Base-by-base conservation (phyloP, 2,329 filamentous ascomycete species). In the Hypoxylon sp. region DNA sequence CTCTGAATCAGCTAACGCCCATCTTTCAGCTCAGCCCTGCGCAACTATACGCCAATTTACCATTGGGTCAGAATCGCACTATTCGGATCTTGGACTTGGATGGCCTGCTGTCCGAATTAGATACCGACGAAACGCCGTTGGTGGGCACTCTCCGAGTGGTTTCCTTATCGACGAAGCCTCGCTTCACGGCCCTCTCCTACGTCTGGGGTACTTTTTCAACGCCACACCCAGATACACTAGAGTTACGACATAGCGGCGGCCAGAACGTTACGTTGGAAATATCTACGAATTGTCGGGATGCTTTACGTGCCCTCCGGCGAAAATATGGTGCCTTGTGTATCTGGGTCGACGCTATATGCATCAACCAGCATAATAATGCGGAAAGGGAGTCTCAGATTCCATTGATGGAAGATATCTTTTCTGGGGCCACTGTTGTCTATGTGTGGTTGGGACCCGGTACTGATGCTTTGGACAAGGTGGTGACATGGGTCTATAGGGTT, bases 261-360 rank as follows among this genome's bases (percentile, higher is more conserved):
- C 39, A 19, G 39, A 42, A 9, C 6, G 39, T 46, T 24, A 33
- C n/a, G 39, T 56, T 48, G 14, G 35, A 22, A 33, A 56, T 56
- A 39, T 44, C 53, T 3, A 33, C 37, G 8, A 56, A 56, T 26
- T 31, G 53, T 10, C 26, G 39, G 11, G 53, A 44, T 33, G 39
- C 53, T 19, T 13, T 56, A 17, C 39, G 37, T 31, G 22, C 39
- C 9, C 29, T 56, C 35, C 39, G 53, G 13, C 26, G 19, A 24
- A 44, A 29, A 2, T 44, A 46, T 13, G 53, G 53, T 13, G 17
- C 39, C 6, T 9, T 56, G 10, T 19, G 35, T 26, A 46, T 56
- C 11, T 56, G 53, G 53, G 39, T 56, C 10, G 53, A 56, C 33
- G 37, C 53, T 22, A 56, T 56, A 31, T 56, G 53, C 5, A 46